Percentiles rank a stretch among this genome's conserved stretches.
These are phyloP conservation scores for Gossypium gossypioides DNA, from an alignment of 441 rosid species.

Conservation along the genomic window DNA sequence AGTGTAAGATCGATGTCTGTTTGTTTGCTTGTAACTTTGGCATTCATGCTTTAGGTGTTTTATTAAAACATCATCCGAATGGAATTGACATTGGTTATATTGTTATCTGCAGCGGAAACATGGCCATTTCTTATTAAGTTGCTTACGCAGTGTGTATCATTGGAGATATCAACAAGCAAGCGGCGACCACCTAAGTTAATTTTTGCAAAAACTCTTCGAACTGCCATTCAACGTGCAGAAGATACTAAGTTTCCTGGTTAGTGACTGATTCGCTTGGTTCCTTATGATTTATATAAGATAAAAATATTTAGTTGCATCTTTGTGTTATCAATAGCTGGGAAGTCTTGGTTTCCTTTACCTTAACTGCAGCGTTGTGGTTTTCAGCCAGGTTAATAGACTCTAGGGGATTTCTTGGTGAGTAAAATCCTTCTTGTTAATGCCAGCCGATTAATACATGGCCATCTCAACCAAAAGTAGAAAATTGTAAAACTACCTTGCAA, in stretches of 20 bases:
- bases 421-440: neutral
- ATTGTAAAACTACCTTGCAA: neutral
- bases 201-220: conserved; percentile 63
- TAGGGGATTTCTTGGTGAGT: neutral
- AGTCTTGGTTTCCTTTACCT: neutral
- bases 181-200: conserved; percentile 50
- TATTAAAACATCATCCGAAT: neutral
- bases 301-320: neutral
- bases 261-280: conserved; percentile 12
- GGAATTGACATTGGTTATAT: conserved; percentile 15
- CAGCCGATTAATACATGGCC: neutral
- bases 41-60: neutral
- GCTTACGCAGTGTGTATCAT: conserved; percentile 60
- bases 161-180: conserved; percentile 67
- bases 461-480: neutral
- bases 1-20: conserved; percentile 34
- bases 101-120: conserved; percentile 64
- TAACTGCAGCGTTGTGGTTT: neutral
- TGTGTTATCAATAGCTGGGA: neutral
- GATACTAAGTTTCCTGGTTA: conserved; percentile 64
- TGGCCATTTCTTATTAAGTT: conserved; percentile 76
- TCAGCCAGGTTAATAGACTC: neutral
- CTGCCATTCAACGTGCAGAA: conserved; percentile 64
- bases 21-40: neutral
- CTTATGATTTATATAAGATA: neutral